A percentile compares a stretch with the other conserved stretches of the same genome.
Evolutionary conservation across 179 eudicot genomes (phyloP).

Genomic region (Beta corolliflora): DNA sequence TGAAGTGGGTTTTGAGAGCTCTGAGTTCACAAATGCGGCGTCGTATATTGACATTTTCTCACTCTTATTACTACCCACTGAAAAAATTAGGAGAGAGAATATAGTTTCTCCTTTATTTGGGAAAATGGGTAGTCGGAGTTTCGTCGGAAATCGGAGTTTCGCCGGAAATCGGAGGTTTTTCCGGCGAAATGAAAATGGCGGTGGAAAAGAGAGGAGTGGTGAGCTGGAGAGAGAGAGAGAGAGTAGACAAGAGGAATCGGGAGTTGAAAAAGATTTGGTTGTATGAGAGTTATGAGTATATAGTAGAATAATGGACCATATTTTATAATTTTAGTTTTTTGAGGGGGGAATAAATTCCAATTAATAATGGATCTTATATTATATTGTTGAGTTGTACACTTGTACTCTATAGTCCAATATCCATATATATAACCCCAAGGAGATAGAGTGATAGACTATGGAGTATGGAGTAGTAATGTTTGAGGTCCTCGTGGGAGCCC

Average conservation of each 20-base stretch:
- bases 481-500: too few relatives aligned
- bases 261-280: background rate
- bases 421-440: background rate
- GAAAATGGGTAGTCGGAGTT: background rate
- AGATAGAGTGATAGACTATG: background rate
- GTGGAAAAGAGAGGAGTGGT: conserved; percentile 2
- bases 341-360: background rate
- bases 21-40: conserved; percentile 50
- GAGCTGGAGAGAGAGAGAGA: background rate
- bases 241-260: conserved; percentile 8
- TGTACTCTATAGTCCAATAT: background rate
- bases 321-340: too few relatives aligned
- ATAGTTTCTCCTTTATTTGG: background rate
- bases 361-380: background rate
- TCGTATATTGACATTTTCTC: conserved; percentile 54
- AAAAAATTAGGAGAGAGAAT: background rate
- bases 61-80: background rate
- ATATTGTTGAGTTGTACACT: background rate
- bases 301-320: background rate
- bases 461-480: too few relatives aligned
- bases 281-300: background rate
- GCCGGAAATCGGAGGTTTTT: too few relatives aligned
- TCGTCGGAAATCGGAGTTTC: background rate
- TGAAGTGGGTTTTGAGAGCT: conserved; percentile 78
- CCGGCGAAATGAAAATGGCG: conserved; percentile 9